phyloP scores from a whole-genome alignment of 169 alveolate genomes.

The Toxoplasma gondii region DNA sequence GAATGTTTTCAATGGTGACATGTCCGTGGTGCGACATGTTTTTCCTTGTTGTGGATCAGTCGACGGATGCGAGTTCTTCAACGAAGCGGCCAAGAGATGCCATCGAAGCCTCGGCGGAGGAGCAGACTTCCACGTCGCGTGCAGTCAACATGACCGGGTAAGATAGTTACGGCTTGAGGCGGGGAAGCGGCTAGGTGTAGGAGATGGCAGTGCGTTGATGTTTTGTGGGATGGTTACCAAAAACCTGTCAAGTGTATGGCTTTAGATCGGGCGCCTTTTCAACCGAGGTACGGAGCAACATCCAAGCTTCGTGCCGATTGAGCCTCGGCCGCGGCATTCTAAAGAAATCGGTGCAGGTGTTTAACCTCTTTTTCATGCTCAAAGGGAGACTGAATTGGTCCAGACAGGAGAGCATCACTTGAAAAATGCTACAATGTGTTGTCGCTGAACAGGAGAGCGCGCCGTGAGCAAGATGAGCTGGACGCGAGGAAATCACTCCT shows the following conservation, averaged over 20 bases:
- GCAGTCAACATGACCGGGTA: not conserved
- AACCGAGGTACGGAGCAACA: too few species aligned
- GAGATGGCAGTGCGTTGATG: not conserved
- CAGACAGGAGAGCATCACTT: too few species aligned
- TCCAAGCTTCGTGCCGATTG: too few species aligned
- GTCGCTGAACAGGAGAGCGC: slow-evolving; percentile 1
- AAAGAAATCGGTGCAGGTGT: too few species aligned
- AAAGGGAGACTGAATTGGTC: too few species aligned
- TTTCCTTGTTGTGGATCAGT: not conserved
- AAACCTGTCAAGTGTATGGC: not conserved
- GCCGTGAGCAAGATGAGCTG: not conserved
- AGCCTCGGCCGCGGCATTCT: too few species aligned
- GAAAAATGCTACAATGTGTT: too few species aligned
- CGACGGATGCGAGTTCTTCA: not conserved
- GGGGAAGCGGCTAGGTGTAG: not conserved
- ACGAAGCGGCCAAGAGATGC: not conserved
- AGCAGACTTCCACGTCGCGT: not conserved
- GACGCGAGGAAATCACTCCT: slow-evolving; percentile 50
- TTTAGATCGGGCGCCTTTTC: too few species aligned
- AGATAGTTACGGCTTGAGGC: not conserved
- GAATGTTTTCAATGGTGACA: not conserved
- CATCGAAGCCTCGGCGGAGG: not conserved
- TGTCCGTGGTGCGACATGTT: not conserved
- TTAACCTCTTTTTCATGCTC: too few species aligned
- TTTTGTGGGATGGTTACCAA: not conserved